These are phyloP conservation scores for Onygenales sp. DNA, from an alignment of 2,329 filamentous ascomycete genomes.

Conservation along the genomic window DNA sequence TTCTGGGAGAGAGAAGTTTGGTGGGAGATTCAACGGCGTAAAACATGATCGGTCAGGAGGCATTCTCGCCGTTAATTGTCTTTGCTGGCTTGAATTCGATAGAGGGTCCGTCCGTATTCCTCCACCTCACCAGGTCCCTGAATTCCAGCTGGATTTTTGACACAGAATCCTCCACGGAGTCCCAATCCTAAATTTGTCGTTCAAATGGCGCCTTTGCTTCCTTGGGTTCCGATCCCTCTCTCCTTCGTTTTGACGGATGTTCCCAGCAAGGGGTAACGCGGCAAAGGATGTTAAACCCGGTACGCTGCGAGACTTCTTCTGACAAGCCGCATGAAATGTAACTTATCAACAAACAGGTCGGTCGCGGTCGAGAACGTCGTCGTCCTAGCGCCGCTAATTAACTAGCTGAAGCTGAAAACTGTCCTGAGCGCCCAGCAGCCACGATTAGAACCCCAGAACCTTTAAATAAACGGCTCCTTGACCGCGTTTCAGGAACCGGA, in stretches of 20 bases:
- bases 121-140: neutral
- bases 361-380: neutral
- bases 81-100: neutral
- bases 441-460: neutral
- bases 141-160: neutral
- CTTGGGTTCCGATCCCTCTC: neutral
- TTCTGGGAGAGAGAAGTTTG: constrained; percentile 33
- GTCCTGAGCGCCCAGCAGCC: neutral
- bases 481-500: too few relatives aligned
- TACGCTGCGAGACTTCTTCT: neutral
- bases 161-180: too few relatives aligned
- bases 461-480: too few relatives aligned
- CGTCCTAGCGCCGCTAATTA: neutral
- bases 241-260: neutral
- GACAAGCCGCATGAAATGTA: neutral
- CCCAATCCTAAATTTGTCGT: neutral
- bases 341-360: neutral
- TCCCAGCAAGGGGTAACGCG: neutral
- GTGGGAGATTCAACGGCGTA: constrained; percentile 35
- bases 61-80: constrained; percentile 21
- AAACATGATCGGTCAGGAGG: constrained; percentile 36
- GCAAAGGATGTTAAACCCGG: neutral
- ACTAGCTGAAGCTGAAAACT: neutral
- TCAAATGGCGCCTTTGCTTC: neutral
- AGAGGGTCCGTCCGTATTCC: neutral